A percentile compares a stretch with the other conserved stretches of the same genome.
These are phyloP conservation scores for Oryza longistaminata DNA, from an alignment of 176 grass and related monocot genomes.

Conservation along the genomic window DNA sequence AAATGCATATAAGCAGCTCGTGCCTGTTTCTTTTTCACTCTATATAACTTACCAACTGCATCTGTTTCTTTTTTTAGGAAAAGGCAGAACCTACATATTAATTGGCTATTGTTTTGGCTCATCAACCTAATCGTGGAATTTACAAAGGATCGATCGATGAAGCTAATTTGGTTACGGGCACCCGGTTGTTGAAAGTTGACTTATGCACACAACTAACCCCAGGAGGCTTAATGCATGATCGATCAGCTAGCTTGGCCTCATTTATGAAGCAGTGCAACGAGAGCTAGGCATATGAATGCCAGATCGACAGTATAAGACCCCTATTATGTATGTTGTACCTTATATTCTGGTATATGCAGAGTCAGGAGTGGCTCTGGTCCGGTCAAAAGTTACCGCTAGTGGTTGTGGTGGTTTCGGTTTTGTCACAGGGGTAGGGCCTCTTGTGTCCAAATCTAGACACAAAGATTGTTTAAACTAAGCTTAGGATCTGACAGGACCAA, in stretches of 20 bases:
- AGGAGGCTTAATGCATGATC: slow-evolving; percentile 43
- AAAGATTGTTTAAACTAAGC: not conserved
- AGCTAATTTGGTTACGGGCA: slow-evolving; percentile 37
- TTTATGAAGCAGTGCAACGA: slow-evolving; percentile 8
- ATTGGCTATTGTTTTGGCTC: slow-evolving; percentile 16
- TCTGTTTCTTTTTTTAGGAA: no score
- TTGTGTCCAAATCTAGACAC: slow-evolving; percentile 18
- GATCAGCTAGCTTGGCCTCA: slow-evolving; percentile 9
- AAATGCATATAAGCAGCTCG: no score
- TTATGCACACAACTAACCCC: slow-evolving; percentile 48
- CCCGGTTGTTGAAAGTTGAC: slow-evolving; percentile 54
- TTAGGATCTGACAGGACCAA: slow-evolving; percentile 27
- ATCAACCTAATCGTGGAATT: slow-evolving; percentile 41
- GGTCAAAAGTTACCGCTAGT: slow-evolving; percentile 39
- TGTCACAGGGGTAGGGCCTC: not conserved
- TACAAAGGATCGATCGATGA: slow-evolving; percentile 10
- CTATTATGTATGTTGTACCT: not conserved
- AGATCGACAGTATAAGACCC: not conserved
- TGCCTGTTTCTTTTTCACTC: no score
- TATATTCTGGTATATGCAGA: slow-evolving; percentile 36
- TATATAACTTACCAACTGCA: no score
- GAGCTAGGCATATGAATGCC: slow-evolving; percentile 27
- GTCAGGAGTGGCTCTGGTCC: slow-evolving; percentile 1
- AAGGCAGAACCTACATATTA: not conserved
- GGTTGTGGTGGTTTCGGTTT: not conserved